phyloP scores from a whole-genome alignment of 176 grass and related monocot genomes.

The Oryza australiensis region DNA sequence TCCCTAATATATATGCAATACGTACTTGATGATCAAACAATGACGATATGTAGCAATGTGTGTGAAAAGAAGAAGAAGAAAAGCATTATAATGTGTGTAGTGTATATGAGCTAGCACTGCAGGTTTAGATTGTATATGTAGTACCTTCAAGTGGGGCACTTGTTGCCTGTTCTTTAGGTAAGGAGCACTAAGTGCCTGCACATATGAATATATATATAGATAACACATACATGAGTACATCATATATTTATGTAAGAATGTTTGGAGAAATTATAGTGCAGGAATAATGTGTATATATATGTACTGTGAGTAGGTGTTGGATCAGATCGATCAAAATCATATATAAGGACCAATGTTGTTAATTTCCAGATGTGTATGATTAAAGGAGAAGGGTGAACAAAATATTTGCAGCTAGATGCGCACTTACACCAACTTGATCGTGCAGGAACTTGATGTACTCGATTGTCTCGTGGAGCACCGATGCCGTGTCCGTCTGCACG shows the following conservation, averaged over 20 bases:
- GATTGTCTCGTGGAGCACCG: conserved; percentile 95
- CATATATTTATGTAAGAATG: neutral
- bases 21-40: neutral
- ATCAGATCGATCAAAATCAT: conserved; percentile 1
- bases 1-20: no score
- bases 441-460: conserved; percentile 99
- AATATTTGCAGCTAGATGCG: conserved; percentile 19
- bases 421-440: conserved; percentile 93
- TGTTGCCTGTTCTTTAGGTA: conserved; percentile 74
- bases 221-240: neutral
- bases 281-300: no score
- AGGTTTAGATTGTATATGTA: neutral
- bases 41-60: neutral
- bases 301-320: neutral
- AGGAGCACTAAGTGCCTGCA: conserved; percentile 77
- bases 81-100: neutral
- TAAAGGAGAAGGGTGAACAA: neutral
- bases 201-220: neutral
- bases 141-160: conserved; percentile 66
- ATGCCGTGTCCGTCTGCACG: conserved; percentile 91
- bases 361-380: conserved; percentile 23
- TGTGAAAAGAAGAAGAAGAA: neutral
- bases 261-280: neutral
- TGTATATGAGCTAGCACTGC: neutral
- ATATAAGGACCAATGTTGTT: neutral